A percentile compares a stretch with the other conserved stretches of the same genome.
Conservation (phyloP, 371 early-diverging fungal genomes). For the Fennellomyces sp. region DNA sequence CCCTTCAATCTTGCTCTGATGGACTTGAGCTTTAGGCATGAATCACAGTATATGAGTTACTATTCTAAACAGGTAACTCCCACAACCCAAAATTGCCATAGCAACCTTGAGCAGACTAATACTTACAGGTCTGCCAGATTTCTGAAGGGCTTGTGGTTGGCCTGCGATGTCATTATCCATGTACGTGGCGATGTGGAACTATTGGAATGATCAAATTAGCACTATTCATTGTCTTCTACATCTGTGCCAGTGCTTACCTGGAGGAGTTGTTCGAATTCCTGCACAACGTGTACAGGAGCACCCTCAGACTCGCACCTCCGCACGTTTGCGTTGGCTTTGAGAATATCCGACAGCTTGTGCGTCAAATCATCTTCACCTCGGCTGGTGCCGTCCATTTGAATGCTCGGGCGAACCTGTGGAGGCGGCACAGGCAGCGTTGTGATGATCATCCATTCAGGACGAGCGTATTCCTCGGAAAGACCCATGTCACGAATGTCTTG, state of each 20-base stretch:
- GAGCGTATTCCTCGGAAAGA: constrained; percentile 88
- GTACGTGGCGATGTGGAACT: constrained; percentile 98
- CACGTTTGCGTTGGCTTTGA: constrained; percentile 96
- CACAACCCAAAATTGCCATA: background rate
- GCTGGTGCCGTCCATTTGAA: constrained; percentile 94
- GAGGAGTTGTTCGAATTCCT: constrained; percentile 94
- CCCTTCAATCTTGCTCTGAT: constrained; percentile 99
- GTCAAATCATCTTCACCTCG: constrained; percentile 99
- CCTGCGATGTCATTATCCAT: constrained; percentile 99
- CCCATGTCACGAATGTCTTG: constrained; percentile 93
- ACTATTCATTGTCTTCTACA: background rate
- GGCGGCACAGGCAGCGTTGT: constrained; percentile 98
- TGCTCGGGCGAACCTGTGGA: constrained; percentile 98
- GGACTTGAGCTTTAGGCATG: constrained; percentile 77
- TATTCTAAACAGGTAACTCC: constrained; percentile 1
- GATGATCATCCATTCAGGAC: constrained; percentile 99
- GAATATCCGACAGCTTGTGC: constrained; percentile 93
- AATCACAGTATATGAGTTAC: background rate
- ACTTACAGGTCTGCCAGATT: constrained; percentile 94
- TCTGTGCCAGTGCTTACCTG: too few species aligned
- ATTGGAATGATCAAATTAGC: background rate
- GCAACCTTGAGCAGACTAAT: background rate
- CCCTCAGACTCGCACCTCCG: constrained; percentile 94
- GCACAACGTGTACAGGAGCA: constrained; percentile 93
- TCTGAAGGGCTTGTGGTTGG: constrained; percentile 96